Percentiles rank a stretch among this genome's conserved stretches.
These are phyloP conservation scores for Harringtonia lauricola DNA, from an alignment of 2,329 filamentous ascomycete species.

Conservation along the genomic window DNA sequence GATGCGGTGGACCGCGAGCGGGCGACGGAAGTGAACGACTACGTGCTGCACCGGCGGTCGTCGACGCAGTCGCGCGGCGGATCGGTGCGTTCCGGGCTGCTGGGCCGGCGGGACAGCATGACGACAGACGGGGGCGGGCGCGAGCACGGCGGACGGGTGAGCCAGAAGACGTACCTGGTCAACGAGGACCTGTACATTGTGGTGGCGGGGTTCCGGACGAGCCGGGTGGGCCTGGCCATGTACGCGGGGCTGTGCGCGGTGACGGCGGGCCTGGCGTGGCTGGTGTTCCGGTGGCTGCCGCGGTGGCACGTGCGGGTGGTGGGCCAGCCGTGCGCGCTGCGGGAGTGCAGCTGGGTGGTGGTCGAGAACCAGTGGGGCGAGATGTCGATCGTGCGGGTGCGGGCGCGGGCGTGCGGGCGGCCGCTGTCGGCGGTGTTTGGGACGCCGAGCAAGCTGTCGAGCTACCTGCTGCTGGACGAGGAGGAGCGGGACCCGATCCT, in stretches of 20 bases:
- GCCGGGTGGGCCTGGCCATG: conserved; percentile 50
- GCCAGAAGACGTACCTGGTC: conserved; percentile 85
- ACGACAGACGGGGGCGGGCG: conserved; percentile 42
- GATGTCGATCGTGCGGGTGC: conserved; percentile 65
- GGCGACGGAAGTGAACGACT: conserved; percentile 27
- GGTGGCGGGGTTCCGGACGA: conserved; percentile 82
- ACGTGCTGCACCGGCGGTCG: conserved; percentile 46
- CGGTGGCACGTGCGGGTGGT: conserved; percentile 71
- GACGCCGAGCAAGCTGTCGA: conserved; percentile 46
- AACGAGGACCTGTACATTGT: conserved; percentile 93
- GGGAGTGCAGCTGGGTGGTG: conserved; percentile 79
- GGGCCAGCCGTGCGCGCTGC: conserved; percentile 57
- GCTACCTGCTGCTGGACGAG: conserved; percentile 15
- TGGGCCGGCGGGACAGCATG: conserved; percentile 58
- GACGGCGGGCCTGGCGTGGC: conserved; percentile 68
- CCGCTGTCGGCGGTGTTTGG: conserved; percentile 57
- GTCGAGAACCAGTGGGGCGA: conserved; percentile 97
- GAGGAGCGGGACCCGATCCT: conserved; percentile 68
- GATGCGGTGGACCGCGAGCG: conserved; percentile 24
- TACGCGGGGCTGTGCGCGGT: conserved; percentile 62
- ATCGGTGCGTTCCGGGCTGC: conserved; percentile 54
- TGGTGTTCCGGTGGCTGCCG: conserved; percentile 83
- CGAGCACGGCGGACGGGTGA: conserved; percentile 46
- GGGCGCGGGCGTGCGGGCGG: conserved; percentile 39
- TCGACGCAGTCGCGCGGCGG: conserved; percentile 45